Conservation (phyloP, 1,284 basidiomycete species). For the Ustilago hordei region DNA sequence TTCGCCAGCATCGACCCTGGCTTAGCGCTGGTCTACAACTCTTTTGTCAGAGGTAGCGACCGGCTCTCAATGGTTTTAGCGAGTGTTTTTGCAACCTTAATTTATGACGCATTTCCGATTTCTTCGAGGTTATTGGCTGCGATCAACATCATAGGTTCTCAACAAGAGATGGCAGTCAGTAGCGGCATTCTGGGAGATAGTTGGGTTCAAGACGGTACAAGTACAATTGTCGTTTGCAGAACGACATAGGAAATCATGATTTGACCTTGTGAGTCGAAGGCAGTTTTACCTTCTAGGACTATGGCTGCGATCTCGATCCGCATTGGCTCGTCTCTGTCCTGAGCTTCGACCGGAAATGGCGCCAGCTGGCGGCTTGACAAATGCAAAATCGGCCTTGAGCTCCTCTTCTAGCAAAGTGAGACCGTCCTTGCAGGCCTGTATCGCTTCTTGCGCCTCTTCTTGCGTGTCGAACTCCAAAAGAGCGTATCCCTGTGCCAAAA, state of each 20-base stretch:
- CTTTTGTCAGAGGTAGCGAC: background rate
- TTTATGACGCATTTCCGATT: background rate
- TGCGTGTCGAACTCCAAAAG: constrained; percentile 95
- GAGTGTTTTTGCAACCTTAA: background rate
- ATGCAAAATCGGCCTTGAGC: constrained; percentile 93
- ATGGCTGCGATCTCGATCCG: constrained; percentile 40
- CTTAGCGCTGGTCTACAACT: background rate
- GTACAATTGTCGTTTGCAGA: constrained; percentile 1
- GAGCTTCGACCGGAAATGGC: constrained; percentile 8
- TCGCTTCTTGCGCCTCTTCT: constrained; percentile 90
- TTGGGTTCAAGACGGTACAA: constrained; percentile 3
- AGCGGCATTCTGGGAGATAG: background rate
- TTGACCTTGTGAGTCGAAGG: background rate
- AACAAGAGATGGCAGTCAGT: background rate
- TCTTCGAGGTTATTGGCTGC: too few species aligned
- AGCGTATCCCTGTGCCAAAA: constrained; percentile 51
- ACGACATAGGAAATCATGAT: background rate
- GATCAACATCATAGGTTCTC: too few species aligned
- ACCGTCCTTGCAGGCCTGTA: constrained; percentile 83
- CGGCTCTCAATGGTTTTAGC: background rate
- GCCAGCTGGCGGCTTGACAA: constrained; percentile 81
- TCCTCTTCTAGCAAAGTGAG: constrained; percentile 86
- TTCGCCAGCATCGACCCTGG: background rate
- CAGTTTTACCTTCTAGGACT: constrained; percentile 35
- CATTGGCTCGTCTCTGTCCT: constrained; percentile 26